These are phyloP conservation scores for Mycena haematopus DNA, from an alignment of 768 basidiomycete species.

Conservation along the genomic window DNA sequence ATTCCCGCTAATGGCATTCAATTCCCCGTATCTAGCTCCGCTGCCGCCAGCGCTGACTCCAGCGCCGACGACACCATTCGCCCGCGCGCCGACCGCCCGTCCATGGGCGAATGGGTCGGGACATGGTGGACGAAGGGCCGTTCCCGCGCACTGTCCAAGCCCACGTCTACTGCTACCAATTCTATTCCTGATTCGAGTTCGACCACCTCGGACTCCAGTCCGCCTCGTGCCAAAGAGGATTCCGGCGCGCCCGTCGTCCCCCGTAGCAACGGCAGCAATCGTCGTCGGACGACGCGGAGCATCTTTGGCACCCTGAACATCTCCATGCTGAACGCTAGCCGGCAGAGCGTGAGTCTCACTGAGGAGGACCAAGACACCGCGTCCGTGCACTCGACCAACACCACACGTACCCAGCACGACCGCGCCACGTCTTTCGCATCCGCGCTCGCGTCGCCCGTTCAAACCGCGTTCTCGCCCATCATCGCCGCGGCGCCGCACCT, in stretches of 20 bases:
- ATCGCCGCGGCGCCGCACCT: constrained; percentile 51
- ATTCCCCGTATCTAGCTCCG: constrained; percentile 3
- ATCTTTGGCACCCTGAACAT: constrained; percentile 78
- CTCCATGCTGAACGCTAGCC: constrained; percentile 57
- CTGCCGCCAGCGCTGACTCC: constrained; percentile 1
- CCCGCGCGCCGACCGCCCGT: constrained; percentile 58
- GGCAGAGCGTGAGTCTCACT: constrained; percentile 6
- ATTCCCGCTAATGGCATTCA: constrained; percentile 24
- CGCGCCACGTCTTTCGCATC: constrained; percentile 32
- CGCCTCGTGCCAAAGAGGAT: not conserved
- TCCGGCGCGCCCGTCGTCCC: constrained; percentile 8
- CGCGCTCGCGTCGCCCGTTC: constrained; percentile 47
- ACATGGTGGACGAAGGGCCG: constrained; percentile 71
- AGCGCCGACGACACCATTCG: constrained; percentile 32
- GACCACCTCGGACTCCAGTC: not conserved
- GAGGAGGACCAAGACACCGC: constrained; percentile 37
- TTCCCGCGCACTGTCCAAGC: constrained; percentile 30
- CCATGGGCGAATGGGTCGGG: constrained; percentile 79
- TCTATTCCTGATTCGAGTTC: constrained; percentile 24
- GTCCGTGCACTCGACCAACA: constrained; percentile 41
- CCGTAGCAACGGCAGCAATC: constrained; percentile 24
- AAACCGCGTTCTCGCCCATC: constrained; percentile 43
- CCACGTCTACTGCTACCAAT: constrained; percentile 25
- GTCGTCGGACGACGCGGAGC: constrained; percentile 60
- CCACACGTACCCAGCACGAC: constrained; percentile 30